Evolutionary conservation across 2,329 filamentous ascomycete genomes (phyloP).

Genomic region (Davidsoniella eucalypti): DNA sequence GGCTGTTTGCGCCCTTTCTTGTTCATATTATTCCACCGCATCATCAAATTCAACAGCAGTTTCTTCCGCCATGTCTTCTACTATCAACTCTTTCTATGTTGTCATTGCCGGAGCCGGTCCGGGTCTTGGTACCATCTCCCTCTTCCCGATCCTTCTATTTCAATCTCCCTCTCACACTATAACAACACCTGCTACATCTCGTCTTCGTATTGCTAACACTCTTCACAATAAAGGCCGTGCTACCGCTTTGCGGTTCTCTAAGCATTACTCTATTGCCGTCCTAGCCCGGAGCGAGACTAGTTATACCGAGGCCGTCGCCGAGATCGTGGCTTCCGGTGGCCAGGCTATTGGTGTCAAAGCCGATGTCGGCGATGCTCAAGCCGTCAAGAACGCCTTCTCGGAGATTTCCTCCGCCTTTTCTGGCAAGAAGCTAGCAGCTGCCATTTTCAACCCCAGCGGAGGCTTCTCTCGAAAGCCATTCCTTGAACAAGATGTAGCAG

Average conservation of each 20-base stretch:
- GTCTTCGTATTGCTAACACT: slow-evolving; percentile 18
- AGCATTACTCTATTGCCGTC: slow-evolving; percentile 55
- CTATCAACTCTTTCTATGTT: slow-evolving; percentile 33
- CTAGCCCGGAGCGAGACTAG: slow-evolving; percentile 52
- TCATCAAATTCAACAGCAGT: background rate
- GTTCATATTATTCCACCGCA: no score
- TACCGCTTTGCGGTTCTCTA: slow-evolving; percentile 40
- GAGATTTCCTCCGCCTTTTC: slow-evolving; percentile 43
- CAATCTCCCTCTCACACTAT: background rate
- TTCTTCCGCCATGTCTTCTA: background rate
- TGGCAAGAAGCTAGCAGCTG: slow-evolving; percentile 39
- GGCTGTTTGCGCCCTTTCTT: no score
- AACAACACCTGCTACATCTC: background rate
- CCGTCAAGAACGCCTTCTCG: slow-evolving; percentile 42
- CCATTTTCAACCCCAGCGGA: slow-evolving; percentile 51
- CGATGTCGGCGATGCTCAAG: slow-evolving; percentile 24
- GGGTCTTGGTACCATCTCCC: slow-evolving; percentile 34
- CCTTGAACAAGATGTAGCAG: slow-evolving; percentile 34
- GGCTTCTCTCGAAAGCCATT: slow-evolving; percentile 39
- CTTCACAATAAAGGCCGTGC: slow-evolving; percentile 17
- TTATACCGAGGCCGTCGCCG: slow-evolving; percentile 47
- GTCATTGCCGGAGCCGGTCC: slow-evolving; percentile 58
- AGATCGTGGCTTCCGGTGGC: slow-evolving; percentile 52
- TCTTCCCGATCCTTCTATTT: background rate
- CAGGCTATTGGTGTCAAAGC: slow-evolving; percentile 54